These are phyloP conservation scores for Clathrospora elynae DNA, from an alignment of 2,329 filamentous ascomycete genomes.

Conservation along the genomic window DNA sequence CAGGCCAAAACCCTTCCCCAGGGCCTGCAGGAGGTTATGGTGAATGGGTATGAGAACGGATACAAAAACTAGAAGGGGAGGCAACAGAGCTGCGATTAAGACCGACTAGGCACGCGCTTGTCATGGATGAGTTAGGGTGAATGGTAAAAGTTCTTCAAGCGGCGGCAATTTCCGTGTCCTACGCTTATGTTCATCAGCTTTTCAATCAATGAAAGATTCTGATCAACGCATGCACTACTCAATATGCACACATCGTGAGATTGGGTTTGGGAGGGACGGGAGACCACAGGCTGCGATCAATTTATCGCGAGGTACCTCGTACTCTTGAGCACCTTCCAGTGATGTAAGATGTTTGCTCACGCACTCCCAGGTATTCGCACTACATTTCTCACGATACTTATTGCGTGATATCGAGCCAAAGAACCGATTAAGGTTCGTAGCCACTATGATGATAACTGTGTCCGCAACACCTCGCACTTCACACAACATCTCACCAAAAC, in stretches of 20 bases:
- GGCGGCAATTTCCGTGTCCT: constrained; percentile 5
- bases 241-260: background rate
- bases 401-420: too few relatives aligned
- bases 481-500: too few relatives aligned
- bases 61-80: constrained; percentile 34
- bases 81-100: constrained; percentile 16
- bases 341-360: too few relatives aligned
- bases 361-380: too few relatives aligned
- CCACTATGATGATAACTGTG: too few relatives aligned
- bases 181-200: constrained; percentile 9
- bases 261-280: too few relatives aligned
- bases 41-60: constrained; percentile 41
- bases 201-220: constrained; percentile 5
- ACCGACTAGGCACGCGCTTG: constrained; percentile 20
- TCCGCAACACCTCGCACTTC: too few relatives aligned
- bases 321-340: too few relatives aligned
- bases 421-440: too few relatives aligned
- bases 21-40: constrained; percentile 32
- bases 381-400: too few relatives aligned
- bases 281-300: too few relatives aligned
- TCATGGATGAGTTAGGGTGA: constrained; percentile 7
- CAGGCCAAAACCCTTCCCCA: constrained; percentile 27
- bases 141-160: constrained; percentile 8
- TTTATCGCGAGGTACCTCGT: too few relatives aligned
- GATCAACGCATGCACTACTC: background rate